phyloP scores from a whole-genome alignment of 106 monocot genomes.

The Allium fistulosum region DNA sequence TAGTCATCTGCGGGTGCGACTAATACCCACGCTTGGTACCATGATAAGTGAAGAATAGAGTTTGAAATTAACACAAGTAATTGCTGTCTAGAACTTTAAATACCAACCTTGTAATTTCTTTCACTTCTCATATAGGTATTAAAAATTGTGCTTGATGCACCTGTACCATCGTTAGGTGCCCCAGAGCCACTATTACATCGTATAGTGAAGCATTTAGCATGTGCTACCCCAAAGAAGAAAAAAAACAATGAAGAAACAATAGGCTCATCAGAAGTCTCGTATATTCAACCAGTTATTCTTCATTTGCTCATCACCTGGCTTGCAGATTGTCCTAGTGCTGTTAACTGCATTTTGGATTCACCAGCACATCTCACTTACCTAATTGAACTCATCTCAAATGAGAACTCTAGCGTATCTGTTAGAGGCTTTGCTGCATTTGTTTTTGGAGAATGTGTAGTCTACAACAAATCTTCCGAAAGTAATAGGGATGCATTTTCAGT shows the following conservation, averaged over 20 bases:
- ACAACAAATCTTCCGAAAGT: slow-evolving; percentile 53
- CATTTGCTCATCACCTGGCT: slow-evolving; percentile 70
- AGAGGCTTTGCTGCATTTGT: slow-evolving; percentile 68
- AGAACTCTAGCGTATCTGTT: slow-evolving; percentile 27
- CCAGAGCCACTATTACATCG: slow-evolving; percentile 77
- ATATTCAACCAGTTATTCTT: slow-evolving; percentile 60
- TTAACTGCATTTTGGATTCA: slow-evolving; percentile 67
- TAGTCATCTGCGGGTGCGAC: no score
- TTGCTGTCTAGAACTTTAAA: no score
- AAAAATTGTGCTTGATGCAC: slow-evolving; percentile 51
- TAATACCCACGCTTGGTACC: no score
- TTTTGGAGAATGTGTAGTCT: slow-evolving; percentile 79
- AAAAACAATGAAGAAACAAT: slow-evolving; percentile 25
- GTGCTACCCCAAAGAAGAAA: slow-evolving; percentile 38
- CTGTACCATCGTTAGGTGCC: slow-evolving; percentile 66
- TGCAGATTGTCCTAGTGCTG: slow-evolving; percentile 65
- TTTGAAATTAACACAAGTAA: no score
- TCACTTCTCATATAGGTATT: slow-evolving; percentile 41
- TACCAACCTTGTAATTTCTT: neutral
- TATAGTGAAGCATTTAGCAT: slow-evolving; percentile 69
- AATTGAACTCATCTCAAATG: slow-evolving; percentile 50
- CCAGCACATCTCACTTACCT: slow-evolving; percentile 70
- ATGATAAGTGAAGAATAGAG: no score
- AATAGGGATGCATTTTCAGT: slow-evolving; percentile 67
- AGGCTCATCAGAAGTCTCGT: slow-evolving; percentile 23